Conservation (phyloP, 2,329 filamentous ascomycete genomes). For the Colletotrichum tanaceti region DNA sequence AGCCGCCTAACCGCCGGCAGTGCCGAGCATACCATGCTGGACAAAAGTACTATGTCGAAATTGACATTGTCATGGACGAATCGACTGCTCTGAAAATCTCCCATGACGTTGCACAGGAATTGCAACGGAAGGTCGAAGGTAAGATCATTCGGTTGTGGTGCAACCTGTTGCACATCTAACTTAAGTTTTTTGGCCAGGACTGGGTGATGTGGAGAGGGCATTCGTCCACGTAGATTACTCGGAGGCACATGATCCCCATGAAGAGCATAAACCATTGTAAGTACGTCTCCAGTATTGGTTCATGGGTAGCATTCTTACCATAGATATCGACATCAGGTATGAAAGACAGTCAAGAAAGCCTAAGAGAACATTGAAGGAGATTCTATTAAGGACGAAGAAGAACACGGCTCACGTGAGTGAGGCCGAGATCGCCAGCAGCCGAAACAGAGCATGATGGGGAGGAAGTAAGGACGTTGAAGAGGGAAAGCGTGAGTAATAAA, state of each 20-base stretch:
- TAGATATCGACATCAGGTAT: slow-evolving; percentile 31
- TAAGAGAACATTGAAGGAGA: slow-evolving; percentile 50
- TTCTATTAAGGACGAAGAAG: slow-evolving; percentile 44
- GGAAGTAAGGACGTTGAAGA: slow-evolving; percentile 2
- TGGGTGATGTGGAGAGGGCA: slow-evolving; percentile 56
- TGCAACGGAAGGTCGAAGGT: slow-evolving; percentile 72
- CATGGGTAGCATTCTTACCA: slow-evolving; percentile 34
- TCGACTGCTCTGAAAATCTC: slow-evolving; percentile 65
- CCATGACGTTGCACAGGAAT: slow-evolving; percentile 69
- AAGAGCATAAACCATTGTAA: slow-evolving; percentile 56
- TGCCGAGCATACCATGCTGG: slow-evolving; percentile 72
- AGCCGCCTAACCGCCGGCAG: slow-evolving; percentile 42
- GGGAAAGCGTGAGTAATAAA: slow-evolving; percentile 6
- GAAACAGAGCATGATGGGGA: slow-evolving; percentile 10
- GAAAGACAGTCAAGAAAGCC: slow-evolving; percentile 47
- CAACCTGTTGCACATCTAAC: not conserved
- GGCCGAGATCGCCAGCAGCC: slow-evolving; percentile 22
- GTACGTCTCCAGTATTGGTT: not conserved
- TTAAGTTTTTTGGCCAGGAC: slow-evolving; percentile 41
- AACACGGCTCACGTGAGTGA: slow-evolving; percentile 28
- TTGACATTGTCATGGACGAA: slow-evolving; percentile 71
- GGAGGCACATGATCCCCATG: slow-evolving; percentile 50
- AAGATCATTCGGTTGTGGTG: slow-evolving; percentile 2
- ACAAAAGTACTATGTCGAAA: slow-evolving; percentile 71
- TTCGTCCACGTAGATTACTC: slow-evolving; percentile 59